These are phyloP conservation scores for Plasmodium vivax DNA, from an alignment of 169 alveolate species.

Conservation along the genomic window DNA sequence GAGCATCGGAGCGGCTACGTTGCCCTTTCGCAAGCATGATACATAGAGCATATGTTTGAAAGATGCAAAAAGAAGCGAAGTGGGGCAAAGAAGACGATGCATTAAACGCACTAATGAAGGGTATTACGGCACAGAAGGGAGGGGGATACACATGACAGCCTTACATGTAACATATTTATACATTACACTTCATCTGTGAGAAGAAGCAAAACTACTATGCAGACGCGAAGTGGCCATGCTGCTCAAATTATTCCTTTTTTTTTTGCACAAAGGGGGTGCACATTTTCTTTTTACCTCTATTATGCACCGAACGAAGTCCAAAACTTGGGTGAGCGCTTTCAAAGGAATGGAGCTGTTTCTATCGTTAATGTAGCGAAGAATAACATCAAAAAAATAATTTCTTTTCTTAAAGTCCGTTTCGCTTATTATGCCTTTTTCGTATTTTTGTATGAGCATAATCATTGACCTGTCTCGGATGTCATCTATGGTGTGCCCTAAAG, in stretches of 20 bases:
- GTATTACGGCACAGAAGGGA: not conserved
- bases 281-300: slow-evolving; percentile 41
- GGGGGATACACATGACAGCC: not conserved
- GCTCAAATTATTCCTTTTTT: not conserved
- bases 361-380: slow-evolving; percentile 66
- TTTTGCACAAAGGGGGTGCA: not conserved
- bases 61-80: not conserved
- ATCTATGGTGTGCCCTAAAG: slow-evolving; percentile 48
- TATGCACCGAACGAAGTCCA: slow-evolving; percentile 29
- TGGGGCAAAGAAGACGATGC: not conserved
- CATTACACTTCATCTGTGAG: not conserved
- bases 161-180: not conserved
- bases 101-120: not conserved
- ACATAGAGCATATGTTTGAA: not conserved
- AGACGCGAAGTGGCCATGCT: not conserved
- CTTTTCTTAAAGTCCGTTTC: slow-evolving; percentile 66
- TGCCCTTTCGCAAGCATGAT: not conserved
- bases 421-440: slow-evolving; percentile 45
- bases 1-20: not conserved
- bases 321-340: slow-evolving; percentile 6
- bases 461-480: slow-evolving; percentile 68
- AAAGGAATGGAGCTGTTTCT: slow-evolving; percentile 61
- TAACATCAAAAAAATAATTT: slow-evolving; percentile 36
- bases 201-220: not conserved
- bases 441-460: slow-evolving; percentile 63